phyloP scores from a whole-genome alignment of 805 yeast species.

The Yarrowia alimentaria region DNA sequence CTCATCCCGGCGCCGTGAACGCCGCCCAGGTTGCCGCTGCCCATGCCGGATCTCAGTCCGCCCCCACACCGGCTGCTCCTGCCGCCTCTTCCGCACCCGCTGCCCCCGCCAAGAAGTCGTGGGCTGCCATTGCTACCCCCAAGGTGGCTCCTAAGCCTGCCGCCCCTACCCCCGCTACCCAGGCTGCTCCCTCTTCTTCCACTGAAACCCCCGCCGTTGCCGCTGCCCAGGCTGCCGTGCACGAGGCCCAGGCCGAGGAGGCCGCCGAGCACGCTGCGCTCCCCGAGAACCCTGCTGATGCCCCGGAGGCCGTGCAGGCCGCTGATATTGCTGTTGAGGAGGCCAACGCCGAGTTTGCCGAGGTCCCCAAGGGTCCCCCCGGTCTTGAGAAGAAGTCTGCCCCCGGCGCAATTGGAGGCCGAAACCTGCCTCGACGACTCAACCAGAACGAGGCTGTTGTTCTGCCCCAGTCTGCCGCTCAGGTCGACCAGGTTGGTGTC shows the following conservation, averaged over 20 bases:
- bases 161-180: conserved; percentile 39
- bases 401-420: conserved; percentile 34
- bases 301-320: conserved; percentile 25
- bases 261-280: conserved; percentile 26
- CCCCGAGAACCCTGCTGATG: conserved; percentile 25
- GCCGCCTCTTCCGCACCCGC: conserved; percentile 29
- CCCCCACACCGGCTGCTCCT: conserved; percentile 28
- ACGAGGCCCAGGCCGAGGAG: conserved; percentile 27
- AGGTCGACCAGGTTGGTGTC: conserved; percentile 52
- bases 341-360: conserved; percentile 8
- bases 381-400: conserved; percentile 29
- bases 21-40: conserved; percentile 1
- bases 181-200: conserved; percentile 32
- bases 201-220: conserved; percentile 31
- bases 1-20: conserved; percentile 1
- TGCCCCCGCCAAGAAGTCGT: conserved; percentile 45
- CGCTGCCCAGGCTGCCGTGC: conserved; percentile 28
- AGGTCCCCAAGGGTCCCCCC: conserved; percentile 28
- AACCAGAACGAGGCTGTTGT: conserved; percentile 47
- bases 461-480: conserved; percentile 54
- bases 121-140: conserved; percentile 72
- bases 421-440: conserved; percentile 40
- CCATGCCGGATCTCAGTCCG: conserved; percentile 8
- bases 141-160: conserved; percentile 41
- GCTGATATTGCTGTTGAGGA: conserved; percentile 30